Conservation (phyloP, 2,329 filamentous ascomycete species). For the Camptophora hylomeconis region DNA sequence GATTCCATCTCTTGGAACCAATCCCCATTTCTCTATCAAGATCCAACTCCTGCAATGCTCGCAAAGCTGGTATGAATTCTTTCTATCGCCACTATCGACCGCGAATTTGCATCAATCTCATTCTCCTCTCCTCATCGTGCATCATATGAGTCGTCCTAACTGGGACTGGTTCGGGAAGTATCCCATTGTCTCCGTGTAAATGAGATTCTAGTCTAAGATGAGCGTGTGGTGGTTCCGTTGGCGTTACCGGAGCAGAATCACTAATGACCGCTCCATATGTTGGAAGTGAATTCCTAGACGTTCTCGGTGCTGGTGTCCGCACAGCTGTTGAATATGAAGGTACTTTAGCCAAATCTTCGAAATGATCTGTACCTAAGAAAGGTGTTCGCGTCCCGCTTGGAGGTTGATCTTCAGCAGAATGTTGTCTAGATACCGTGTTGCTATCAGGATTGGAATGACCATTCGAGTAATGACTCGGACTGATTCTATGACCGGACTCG, state of each 20-base stretch:
- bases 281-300: conserved; percentile 40
- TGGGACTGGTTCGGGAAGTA: conserved; percentile 12
- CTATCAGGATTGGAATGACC: conserved; percentile 3
- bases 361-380: conserved; percentile 37
- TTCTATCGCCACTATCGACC: conserved; percentile 17
- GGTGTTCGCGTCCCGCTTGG: conserved; percentile 31
- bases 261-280: conserved; percentile 48
- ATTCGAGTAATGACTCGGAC: background rate
- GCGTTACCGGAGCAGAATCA: conserved; percentile 17
- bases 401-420: conserved; percentile 33
- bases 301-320: conserved; percentile 46
- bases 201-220: conserved; percentile 24
- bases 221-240: conserved; percentile 27
- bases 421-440: conserved; percentile 27
- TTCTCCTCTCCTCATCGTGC: conserved; percentile 27
- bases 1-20: too few species aligned
- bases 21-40: too few species aligned
- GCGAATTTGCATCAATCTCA: conserved; percentile 28
- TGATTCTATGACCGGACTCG: too few species aligned
- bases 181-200: conserved; percentile 25
- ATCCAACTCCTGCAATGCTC: too few species aligned
- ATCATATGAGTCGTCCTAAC: conserved; percentile 19
- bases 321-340: conserved; percentile 68
- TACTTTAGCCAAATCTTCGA: conserved; percentile 57
- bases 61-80: too few species aligned